Base-by-base conservation (phyloP, 441 rosid species). In the Geranium incanum region DNA sequence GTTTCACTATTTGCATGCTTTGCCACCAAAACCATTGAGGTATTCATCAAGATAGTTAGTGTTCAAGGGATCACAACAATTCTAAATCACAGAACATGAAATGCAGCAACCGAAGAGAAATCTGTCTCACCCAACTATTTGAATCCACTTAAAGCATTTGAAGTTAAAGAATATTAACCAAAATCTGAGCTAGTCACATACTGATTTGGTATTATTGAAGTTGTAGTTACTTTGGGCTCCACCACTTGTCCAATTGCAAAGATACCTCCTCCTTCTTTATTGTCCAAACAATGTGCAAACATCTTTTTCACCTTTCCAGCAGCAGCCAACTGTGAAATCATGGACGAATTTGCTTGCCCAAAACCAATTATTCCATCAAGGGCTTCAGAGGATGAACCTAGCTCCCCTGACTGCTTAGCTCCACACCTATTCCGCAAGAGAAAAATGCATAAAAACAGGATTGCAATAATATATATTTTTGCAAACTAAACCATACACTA, bases 241-340 rank as follows among this genome's bases (percentile, higher is more conserved):
- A 88, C 91, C 23, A 94, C 83, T 72, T 92, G 87, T 43, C 97
- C 97, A 50, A 89, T 87, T 68, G 95, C 87, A 72, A 95, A 95
- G 37, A 92, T 89, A 73, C 99, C 97, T 3, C 97, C 97, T 57
- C 97, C 97, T 5, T 82, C 68, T 55, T 63, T 65, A 73, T 78
- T 88, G 73, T 95, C 96, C 83, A 95, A 78, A 81, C 97, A 95
- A 81, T 95, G 99, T 2, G 93, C 86, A 86, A 90, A 92, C 71
- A 77, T 69, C 71, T 77, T 84, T 82, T 86, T 92, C 15, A 90
- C 92, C 71, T 81, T 87, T 75, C 93, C 84, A 39, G 88, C 84
- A 4, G 87, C 81, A 79, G 96, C 92, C 68, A 92, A 81, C 82
- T 95, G 99, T 11, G 95, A 89, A 77, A 89, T 78, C 84, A 92